Base-by-base conservation (phyloP, 148 eudicot species). In the Nyssa sinensis region DNA sequence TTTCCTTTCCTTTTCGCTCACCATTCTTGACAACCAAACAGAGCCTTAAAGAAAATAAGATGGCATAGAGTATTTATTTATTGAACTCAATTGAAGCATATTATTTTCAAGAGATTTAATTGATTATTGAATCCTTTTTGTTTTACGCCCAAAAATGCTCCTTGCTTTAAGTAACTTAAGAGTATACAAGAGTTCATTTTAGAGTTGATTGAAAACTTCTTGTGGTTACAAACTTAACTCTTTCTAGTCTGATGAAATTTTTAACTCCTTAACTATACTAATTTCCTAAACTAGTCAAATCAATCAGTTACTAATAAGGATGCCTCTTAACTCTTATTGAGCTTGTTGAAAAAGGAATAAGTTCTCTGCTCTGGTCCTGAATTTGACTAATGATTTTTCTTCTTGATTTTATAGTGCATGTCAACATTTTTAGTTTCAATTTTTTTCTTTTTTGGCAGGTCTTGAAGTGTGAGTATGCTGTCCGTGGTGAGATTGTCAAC, bases 391-490 rank as follows among this genome's bases (percentile, higher is more conserved):
- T 7, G 63, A 19, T 67, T 37, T 28, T 47, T 51, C 62, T 33
- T 44, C 12, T 19, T 14, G 33, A 51, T 62, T 27, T 69, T 69
- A 5, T 29, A 24, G 17, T 70, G 29, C 14, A 53, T 10, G 14
- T 27, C 12, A 32, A 39, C 33, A 44, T 41, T n/a, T 63, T 77
- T 27, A 61, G 25, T 3, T 17, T 62, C 11, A 21, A 32, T 19
- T 71, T 55, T 33, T 39, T 58, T 4, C 7, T 75, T 69, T 3
- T 32, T 67, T 78, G 14, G 29, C 86, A 93, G 96, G 96, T 93
- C 62, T 77, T 93, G 85, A 80, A 91, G 76, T 93, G 98, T 70
- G 89, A 91, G 64, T 93, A 93, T 85, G 98, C 94, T 82, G 98
- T 91, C 77, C 98, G 98, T 62, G 98, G 98, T 39, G 98, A 86